phyloP scores from a whole-genome alignment of 2,329 filamentous ascomycete genomes.

The Stagonosporopsis cucurbitacearum region DNA sequence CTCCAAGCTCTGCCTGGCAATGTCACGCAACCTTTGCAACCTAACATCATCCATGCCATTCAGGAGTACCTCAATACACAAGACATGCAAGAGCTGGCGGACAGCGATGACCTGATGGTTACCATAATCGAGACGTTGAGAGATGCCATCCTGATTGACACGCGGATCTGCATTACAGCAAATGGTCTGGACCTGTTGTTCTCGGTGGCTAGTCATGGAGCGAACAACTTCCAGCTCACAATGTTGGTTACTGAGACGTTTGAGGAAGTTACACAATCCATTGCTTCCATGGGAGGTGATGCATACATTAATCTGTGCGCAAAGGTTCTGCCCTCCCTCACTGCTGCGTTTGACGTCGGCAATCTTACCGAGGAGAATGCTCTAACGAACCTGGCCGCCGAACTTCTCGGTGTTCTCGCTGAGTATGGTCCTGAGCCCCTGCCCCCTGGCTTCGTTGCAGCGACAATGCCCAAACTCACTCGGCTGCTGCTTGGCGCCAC shows the following conservation, averaged over 20 bases:
- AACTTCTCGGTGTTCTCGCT: slow-evolving; percentile 80
- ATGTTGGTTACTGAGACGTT: slow-evolving; percentile 89
- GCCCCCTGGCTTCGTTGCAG: slow-evolving; percentile 82
- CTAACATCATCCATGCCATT: slow-evolving; percentile 65
- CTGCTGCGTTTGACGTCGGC: slow-evolving; percentile 86
- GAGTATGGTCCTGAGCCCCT: slow-evolving; percentile 85
- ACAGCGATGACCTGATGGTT: slow-evolving; percentile 90
- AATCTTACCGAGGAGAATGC: slow-evolving; percentile 84
- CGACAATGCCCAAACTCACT: slow-evolving; percentile 85
- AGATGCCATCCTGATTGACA: slow-evolving; percentile 81
- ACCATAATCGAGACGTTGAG: slow-evolving; percentile 87
- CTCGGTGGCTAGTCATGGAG: slow-evolving; percentile 84
- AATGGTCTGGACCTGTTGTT: slow-evolving; percentile 85
- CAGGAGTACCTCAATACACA: slow-evolving; percentile 78
- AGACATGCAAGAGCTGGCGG: slow-evolving; percentile 81
- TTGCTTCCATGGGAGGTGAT: slow-evolving; percentile 69
- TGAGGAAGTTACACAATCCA: slow-evolving; percentile 78
- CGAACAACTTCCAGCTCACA: slow-evolving; percentile 88
- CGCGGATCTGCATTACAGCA: slow-evolving; percentile 74
- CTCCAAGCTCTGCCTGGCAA: slow-evolving; percentile 60
- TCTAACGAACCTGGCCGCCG: slow-evolving; percentile 84
- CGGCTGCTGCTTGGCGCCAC: slow-evolving; percentile 79
- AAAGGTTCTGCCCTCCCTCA: slow-evolving; percentile 87
- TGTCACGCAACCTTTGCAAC: slow-evolving; percentile 65
- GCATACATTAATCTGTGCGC: slow-evolving; percentile 79